Base-by-base conservation (phyloP, 2,329 filamentous ascomycete genomes). In the Pseudomassariella vexata region DNA sequence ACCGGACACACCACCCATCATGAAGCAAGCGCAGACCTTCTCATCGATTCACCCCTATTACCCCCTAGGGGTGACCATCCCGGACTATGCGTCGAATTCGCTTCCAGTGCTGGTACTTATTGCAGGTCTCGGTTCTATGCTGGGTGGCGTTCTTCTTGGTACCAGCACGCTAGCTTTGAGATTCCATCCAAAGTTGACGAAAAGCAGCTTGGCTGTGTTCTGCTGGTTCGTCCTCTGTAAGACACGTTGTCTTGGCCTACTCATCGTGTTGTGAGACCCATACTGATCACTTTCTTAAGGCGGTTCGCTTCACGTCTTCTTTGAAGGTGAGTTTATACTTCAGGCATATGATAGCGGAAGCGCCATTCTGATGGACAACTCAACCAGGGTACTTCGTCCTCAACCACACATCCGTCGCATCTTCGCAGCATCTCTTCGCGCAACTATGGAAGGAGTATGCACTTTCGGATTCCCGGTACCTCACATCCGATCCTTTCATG, bases 381-480 rank as follows among this genome's bases (percentile, higher is more conserved):
- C 12, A 10, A 5, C 11, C 25, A 79, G 76, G 81, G 22, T 94
- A 94, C 57, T 94, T 87, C 53, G 70, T 88, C 40, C 57, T 74
- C 41, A 77, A 89, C 53, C 82, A 85, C 54, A 59, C 65, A 15
- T 64, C 62, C 16, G 70, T 95, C 53, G 76, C 79, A 0, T 65
- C 72, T 9, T 76, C 76, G 38, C 81, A 87, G 53, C 78, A 80
- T 34, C 61, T 92, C 6, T 82, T 89, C 35, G 85, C 82, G 3
- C 86, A 95, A 63, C 66, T 94, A 26, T 95, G 88, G 88, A 95
- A 95, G 54, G 88, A 95, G 59, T 95, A 95, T 55, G 73, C 85
- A 3, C 70, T 89, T 20, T 89, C 85, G 3, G 88, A 95, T 61
- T 94, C 87, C 34, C 73, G 88, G 25, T 95, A 95, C 52, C 65